Evolutionary conservation across 305 asterid species (phyloP).

Genomic region (Solanum aculeatissimum): DNA sequence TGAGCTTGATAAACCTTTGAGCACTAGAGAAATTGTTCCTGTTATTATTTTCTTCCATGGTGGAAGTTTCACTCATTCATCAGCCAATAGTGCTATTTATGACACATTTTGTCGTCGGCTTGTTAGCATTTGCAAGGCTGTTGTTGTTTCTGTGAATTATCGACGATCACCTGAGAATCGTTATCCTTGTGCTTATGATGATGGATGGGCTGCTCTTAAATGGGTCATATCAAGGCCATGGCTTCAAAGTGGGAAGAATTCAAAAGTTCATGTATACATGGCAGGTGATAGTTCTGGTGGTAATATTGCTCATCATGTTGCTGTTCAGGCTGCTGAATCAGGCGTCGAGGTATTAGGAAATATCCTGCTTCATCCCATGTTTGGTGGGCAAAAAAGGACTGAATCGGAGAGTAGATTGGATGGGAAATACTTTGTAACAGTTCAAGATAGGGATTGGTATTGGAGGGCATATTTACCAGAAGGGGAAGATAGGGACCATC

Average conservation of each 20-base stretch:
- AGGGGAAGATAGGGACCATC: constrained; percentile 85
- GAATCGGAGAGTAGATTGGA: constrained; percentile 58
- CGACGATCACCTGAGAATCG: constrained; percentile 71
- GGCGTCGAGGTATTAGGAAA: constrained; percentile 53
- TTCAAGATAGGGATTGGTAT: constrained; percentile 88
- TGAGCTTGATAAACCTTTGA: constrained; percentile 58
- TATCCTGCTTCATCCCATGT: constrained; percentile 71
- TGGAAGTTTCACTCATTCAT: constrained; percentile 83
- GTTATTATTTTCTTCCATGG: constrained; percentile 81
- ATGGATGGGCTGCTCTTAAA: constrained; percentile 74
- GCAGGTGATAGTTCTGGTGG: constrained; percentile 94
- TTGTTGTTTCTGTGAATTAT: constrained; percentile 72
- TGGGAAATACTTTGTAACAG: constrained; percentile 63
- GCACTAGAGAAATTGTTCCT: constrained; percentile 43
- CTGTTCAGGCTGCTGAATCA: constrained; percentile 53
- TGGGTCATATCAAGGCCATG: constrained; percentile 65
- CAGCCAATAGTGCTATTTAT: constrained; percentile 85
- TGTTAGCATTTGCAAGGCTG: constrained; percentile 48
- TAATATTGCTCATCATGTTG: constrained; percentile 74
- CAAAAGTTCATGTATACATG: constrained; percentile 37
- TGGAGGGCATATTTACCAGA: constrained; percentile 83
- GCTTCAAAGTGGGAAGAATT: constrained; percentile 53
- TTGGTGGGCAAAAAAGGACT: constrained; percentile 63
- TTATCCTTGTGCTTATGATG: constrained; percentile 74
- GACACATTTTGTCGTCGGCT: constrained; percentile 80